Conservation (phyloP, 352 stramenopile species). For the Globisporangium nunn region DNA sequence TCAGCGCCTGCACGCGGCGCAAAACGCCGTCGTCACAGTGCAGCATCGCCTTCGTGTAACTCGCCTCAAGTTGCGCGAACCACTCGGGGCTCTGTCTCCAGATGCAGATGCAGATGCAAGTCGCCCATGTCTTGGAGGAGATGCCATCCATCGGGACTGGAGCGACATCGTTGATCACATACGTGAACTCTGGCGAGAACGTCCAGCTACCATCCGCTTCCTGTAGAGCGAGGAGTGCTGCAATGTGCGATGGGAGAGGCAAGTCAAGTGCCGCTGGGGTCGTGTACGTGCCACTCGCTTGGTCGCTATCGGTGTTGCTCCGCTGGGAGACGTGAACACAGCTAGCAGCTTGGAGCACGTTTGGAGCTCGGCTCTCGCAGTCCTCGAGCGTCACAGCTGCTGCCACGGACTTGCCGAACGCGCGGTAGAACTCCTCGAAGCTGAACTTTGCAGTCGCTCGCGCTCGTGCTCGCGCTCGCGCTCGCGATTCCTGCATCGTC, state of each 20-base stretch:
- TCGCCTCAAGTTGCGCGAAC: conserved; percentile 43
- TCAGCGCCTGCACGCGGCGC: conserved; percentile 23
- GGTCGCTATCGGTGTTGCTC: not conserved
- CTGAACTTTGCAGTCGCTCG: conserved; percentile 16
- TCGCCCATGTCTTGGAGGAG: conserved; percentile 50
- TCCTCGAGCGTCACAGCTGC: conserved; percentile 31
- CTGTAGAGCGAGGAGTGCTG: conserved; percentile 38
- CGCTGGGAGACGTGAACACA: too few relatives aligned
- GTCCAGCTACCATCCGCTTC: conserved; percentile 58
- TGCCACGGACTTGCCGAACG: conserved; percentile 53
- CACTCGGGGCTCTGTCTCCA: conserved; percentile 54
- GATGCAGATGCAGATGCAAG: conserved; percentile 41
- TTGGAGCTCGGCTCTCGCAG: conserved; percentile 15
- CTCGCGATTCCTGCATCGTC: too few relatives aligned
- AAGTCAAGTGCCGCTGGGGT: conserved; percentile 17
- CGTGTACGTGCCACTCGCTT: not conserved
- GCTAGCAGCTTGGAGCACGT: not conserved
- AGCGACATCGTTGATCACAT: conserved; percentile 37
- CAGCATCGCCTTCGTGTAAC: conserved; percentile 53
- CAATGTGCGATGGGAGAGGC: conserved; percentile 29
- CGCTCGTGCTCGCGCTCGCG: not conserved
- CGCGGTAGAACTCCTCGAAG: conserved; percentile 64
- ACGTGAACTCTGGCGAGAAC: conserved; percentile 49
- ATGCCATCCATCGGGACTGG: conserved; percentile 37
- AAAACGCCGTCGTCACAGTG: conserved; percentile 56